phyloP scores from a whole-genome alignment of 2,329 filamentous ascomycete genomes.

The Neonectria coccinea region DNA sequence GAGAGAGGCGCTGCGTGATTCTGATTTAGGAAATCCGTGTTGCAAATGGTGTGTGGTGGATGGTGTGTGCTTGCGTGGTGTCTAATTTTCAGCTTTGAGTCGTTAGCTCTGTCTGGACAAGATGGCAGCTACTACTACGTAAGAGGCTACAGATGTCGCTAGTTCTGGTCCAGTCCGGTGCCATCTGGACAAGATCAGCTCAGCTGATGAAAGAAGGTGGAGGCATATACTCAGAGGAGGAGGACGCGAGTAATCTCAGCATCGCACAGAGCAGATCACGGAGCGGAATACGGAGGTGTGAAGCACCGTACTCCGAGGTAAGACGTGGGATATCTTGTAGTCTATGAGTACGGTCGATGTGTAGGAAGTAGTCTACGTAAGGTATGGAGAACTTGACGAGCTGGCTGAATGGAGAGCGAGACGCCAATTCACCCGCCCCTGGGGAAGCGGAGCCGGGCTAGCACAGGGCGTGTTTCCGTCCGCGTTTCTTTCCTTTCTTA shows the following conservation, averaged over 20 bases:
- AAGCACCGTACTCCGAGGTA: not conserved
- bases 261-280: not conserved
- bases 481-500: not conserved
- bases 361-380: no score
- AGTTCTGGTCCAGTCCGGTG: constrained; percentile 6
- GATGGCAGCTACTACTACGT: constrained; percentile 4
- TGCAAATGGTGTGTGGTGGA: constrained; percentile 17
- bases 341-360: no score
- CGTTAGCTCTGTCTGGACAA: constrained; percentile 16
- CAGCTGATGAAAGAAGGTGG: constrained; percentile 19
- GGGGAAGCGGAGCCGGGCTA: constrained; percentile 22
- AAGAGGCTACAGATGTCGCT: constrained; percentile 8
- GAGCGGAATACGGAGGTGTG: not conserved
- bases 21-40: constrained; percentile 39
- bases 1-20: constrained; percentile 12
- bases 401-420: constrained; percentile 4
- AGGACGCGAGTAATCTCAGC: constrained; percentile 7
- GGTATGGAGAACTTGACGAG: no score
- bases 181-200: constrained; percentile 10
- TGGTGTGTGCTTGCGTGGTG: constrained; percentile 5
- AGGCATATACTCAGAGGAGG: constrained; percentile 11
- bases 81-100: constrained; percentile 34
- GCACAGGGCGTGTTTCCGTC: constrained; percentile 2
- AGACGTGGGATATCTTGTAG: no score
- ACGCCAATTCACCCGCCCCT: not conserved